Percentiles rank a stretch among this genome's conserved stretches.
Conservation (phyloP, 1,284 basidiomycete genomes). For the Ceratobasidium papillatum region DNA sequence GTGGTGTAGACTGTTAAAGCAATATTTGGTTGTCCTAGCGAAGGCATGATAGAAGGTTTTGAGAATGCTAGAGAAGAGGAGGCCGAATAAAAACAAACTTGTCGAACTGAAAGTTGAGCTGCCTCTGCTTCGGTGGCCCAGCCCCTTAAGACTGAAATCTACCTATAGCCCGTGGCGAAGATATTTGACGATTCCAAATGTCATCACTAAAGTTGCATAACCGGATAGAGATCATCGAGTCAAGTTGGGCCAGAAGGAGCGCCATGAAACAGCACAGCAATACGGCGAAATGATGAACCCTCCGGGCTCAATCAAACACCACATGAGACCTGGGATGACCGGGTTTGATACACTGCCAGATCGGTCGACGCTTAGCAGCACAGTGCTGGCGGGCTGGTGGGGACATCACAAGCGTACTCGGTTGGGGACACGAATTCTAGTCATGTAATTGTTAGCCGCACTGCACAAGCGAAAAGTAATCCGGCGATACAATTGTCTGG, state of each 20-base stretch:
- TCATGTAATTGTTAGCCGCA: background rate
- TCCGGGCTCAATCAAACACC: constrained; percentile 15
- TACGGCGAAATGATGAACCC: constrained; percentile 28
- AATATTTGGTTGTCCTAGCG: constrained; percentile 41
- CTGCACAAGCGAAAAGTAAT: constrained; percentile 1
- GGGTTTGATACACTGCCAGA: constrained; percentile 31
- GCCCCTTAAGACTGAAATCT: background rate
- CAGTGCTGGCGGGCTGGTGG: background rate
- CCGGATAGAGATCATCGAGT: constrained; percentile 2
- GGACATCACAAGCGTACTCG: background rate
- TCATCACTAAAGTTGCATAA: background rate
- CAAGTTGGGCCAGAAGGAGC: background rate
- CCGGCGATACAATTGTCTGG: background rate
- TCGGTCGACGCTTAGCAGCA: background rate
- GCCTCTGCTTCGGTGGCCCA: background rate
- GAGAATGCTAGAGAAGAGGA: background rate
- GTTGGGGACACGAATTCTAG: background rate
- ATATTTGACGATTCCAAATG: constrained; percentile 5
- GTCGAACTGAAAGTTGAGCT: background rate
- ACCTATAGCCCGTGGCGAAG: constrained; percentile 11
- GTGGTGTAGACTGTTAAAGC: constrained; percentile 58
- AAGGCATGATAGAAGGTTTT: constrained; percentile 26
- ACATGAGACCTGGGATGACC: constrained; percentile 3
- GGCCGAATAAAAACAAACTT: background rate
- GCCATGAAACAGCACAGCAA: constrained; percentile 15